phyloP scores from a whole-genome alignment of 768 basidiomycete species.

The Lactarius hengduanensis region DNA sequence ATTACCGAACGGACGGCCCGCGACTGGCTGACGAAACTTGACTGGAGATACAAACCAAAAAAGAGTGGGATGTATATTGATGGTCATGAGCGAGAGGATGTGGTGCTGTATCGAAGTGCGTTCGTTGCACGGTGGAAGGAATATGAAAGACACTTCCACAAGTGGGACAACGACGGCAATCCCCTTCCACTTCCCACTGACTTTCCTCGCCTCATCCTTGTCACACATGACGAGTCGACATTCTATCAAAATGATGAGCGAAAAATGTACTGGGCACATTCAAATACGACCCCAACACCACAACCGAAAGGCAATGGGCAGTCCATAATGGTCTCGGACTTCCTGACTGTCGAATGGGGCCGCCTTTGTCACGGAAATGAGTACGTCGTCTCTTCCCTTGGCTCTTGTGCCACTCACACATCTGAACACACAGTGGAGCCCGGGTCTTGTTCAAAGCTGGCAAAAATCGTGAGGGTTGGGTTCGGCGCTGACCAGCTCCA shows the following conservation, averaged over 20 bases:
- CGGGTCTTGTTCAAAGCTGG: slow-evolving; percentile 34
- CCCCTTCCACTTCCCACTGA: slow-evolving; percentile 7
- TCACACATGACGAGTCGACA: no score
- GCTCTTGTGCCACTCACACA: no score
- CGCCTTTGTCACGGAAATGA: slow-evolving; percentile 29
- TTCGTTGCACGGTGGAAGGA: slow-evolving; percentile 32
- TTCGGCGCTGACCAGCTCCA: slow-evolving; percentile 32
- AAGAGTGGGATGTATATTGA: slow-evolving; percentile 3
- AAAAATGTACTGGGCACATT: no score
- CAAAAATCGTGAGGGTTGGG: slow-evolving; percentile 37
- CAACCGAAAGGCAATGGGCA: no score
- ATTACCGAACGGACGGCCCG: slow-evolving; percentile 38
- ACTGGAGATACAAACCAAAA: slow-evolving; percentile 33
- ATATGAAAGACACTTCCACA: slow-evolving; percentile 9
- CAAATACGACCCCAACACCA: no score
- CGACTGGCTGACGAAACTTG: slow-evolving; percentile 40
- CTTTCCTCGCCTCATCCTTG: slow-evolving; percentile 25
- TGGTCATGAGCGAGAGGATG: slow-evolving; percentile 40
- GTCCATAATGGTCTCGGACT: no score
- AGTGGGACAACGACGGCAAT: slow-evolving; percentile 12
- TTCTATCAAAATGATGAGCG: no score
- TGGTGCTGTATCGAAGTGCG: slow-evolving; percentile 35
- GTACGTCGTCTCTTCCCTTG: slow-evolving; percentile 12
- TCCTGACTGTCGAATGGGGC: slow-evolving; percentile 36
- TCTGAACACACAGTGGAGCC: slow-evolving; percentile 20